Conservation (phyloP, 768 basidiomycete genomes). For the Chalciporus pseudorubinellus region DNA sequence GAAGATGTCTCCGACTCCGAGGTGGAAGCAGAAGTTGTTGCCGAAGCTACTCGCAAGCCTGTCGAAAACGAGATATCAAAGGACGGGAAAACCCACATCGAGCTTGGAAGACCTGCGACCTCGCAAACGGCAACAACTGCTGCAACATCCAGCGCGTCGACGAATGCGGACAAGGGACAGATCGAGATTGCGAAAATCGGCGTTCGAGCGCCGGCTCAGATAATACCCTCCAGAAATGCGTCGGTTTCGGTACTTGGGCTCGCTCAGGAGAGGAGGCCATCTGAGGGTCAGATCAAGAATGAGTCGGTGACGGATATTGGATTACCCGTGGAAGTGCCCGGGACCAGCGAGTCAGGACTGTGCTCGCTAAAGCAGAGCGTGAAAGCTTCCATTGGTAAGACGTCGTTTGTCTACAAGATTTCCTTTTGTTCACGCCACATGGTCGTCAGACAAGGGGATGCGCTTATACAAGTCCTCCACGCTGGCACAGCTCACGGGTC, state of each 20-base stretch:
- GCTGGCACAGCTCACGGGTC: slow-evolving; percentile 39
- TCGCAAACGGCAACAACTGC: slow-evolving; percentile 12
- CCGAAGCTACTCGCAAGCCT: slow-evolving; percentile 12
- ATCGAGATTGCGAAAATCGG: slow-evolving; percentile 31
- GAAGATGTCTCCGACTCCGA: slow-evolving; percentile 26
- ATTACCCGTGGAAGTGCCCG: slow-evolving; percentile 24
- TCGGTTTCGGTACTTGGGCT: slow-evolving; percentile 18
- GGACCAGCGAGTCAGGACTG: slow-evolving; percentile 39
- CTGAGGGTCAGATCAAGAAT: slow-evolving; percentile 8
- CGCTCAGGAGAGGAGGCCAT: slow-evolving; percentile 10
- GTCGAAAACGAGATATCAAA: slow-evolving; percentile 1
- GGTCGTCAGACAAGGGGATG: slow-evolving; percentile 59
- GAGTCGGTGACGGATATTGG: slow-evolving; percentile 20
- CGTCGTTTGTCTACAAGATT: background rate
- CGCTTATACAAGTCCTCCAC: slow-evolving; percentile 66
- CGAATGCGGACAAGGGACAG: slow-evolving; percentile 26
- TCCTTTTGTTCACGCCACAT: background rate
- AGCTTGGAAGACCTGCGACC: slow-evolving; percentile 8
- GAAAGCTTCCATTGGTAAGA: slow-evolving; percentile 69
- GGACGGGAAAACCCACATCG: background rate
- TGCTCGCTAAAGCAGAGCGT: slow-evolving; percentile 64
- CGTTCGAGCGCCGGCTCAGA: slow-evolving; percentile 29
- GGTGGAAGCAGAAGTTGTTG: slow-evolving; percentile 27
- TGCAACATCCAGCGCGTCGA: slow-evolving; percentile 17
- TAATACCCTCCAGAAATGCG: slow-evolving; percentile 24